These are phyloP conservation scores for Calonectria leucothoes DNA, from an alignment of 2,329 filamentous ascomycete species.

Conservation along the genomic window DNA sequence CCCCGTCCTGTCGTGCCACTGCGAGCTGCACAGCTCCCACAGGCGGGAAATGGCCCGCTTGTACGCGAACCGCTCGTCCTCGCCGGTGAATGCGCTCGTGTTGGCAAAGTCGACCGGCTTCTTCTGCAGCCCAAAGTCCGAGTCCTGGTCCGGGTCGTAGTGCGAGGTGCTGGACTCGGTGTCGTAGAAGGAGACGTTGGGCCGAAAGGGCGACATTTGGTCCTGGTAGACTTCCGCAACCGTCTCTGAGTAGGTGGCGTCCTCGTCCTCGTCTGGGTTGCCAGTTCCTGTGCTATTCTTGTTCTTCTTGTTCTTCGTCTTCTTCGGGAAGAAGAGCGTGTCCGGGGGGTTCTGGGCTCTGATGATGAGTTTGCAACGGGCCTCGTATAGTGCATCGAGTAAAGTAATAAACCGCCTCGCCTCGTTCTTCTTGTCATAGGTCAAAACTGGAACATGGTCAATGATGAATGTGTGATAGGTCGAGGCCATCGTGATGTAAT, in stretches of 20 bases:
- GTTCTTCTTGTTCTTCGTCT: no score
- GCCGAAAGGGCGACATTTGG: slow-evolving; percentile 79
- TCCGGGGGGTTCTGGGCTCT: slow-evolving; percentile 76
- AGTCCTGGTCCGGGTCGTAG: slow-evolving; percentile 69
- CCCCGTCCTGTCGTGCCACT: slow-evolving; percentile 75
- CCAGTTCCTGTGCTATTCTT: slow-evolving; percentile 32
- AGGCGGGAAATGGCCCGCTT: slow-evolving; percentile 81
- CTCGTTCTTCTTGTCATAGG: slow-evolving; percentile 79
- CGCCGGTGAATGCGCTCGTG: slow-evolving; percentile 77
- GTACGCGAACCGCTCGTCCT: slow-evolving; percentile 86
- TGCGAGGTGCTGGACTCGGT: slow-evolving; percentile 56
- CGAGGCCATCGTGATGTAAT: slow-evolving; percentile 85
- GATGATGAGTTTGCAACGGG: slow-evolving; percentile 80
- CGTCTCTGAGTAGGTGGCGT: slow-evolving; percentile 58
- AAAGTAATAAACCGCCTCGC: slow-evolving; percentile 84
- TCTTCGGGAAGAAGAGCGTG: slow-evolving; percentile 81
- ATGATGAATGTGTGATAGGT: slow-evolving; percentile 84
- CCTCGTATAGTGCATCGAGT: slow-evolving; percentile 84
- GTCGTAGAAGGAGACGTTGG: slow-evolving; percentile 78
- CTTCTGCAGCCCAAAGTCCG: slow-evolving; percentile 60
- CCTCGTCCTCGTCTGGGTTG: slow-evolving; percentile 39
- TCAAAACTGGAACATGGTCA: slow-evolving; percentile 75
- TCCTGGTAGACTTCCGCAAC: slow-evolving; percentile 81
- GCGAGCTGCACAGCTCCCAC: slow-evolving; percentile 82
- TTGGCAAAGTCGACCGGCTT: slow-evolving; percentile 73